phyloP scores from a whole-genome alignment of 129 eudicot genomes.

The Tanacetum coccineum region DNA sequence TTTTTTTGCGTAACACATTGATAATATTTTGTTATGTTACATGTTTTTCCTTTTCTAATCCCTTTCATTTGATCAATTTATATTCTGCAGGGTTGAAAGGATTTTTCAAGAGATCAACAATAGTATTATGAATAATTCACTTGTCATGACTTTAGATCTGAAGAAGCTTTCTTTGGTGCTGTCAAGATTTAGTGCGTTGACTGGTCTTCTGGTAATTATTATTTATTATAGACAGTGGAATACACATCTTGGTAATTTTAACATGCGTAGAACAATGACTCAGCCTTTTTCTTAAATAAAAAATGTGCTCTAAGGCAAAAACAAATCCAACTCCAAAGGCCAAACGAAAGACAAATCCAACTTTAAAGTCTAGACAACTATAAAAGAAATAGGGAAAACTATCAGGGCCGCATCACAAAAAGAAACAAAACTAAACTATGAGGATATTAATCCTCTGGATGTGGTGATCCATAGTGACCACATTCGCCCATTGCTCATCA shows the following conservation, averaged over 20 bases:
- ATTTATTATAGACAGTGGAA: neutral
- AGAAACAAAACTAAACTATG: too few relatives aligned
- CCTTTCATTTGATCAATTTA: slow-evolving; percentile 9
- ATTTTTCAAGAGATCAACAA: slow-evolving; percentile 76
- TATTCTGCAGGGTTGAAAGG: slow-evolving; percentile 74
- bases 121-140: slow-evolving; percentile 71
- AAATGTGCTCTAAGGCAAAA: neutral
- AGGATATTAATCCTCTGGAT: too few relatives aligned
- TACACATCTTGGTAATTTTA: neutral
- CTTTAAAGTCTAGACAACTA: too few relatives aligned
- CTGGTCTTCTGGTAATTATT: slow-evolving; percentile 78
- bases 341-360: too few relatives aligned
- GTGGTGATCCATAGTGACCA: too few relatives aligned
- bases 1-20: neutral
- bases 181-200: slow-evolving; percentile 86
- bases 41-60: neutral
- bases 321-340: too few relatives aligned
- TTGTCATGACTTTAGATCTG: slow-evolving; percentile 65
- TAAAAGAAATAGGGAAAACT: too few relatives aligned
- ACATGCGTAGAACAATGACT: neutral
- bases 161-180: slow-evolving; percentile 75
- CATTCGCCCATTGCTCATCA: too few relatives aligned
- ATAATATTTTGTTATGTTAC: neutral
- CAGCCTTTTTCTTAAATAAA: neutral
- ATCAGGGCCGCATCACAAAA: too few relatives aligned